Conservation (phyloP, 306 rosid genomes). For the Hippophae gyantsensis region DNA sequence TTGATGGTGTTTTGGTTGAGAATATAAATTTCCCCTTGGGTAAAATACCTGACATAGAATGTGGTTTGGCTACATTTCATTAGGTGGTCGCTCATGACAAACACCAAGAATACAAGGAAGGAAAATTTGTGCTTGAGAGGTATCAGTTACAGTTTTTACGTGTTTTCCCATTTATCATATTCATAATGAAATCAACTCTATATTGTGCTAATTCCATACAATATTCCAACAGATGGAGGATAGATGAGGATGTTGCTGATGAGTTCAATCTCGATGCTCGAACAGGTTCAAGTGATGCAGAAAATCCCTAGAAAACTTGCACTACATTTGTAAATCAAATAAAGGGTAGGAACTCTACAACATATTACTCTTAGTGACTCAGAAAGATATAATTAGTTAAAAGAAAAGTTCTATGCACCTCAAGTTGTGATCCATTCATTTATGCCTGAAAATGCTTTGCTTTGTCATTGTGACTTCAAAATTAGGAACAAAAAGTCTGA, state of each 20-base stretch:
- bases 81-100: slow-evolving; percentile 72
- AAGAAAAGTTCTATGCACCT: not conserved
- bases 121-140: slow-evolving; percentile 84
- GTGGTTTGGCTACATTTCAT: slow-evolving; percentile 15
- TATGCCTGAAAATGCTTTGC: no score
- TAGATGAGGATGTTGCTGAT: slow-evolving; percentile 43
- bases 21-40: not conserved
- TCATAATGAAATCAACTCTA: slow-evolving; percentile 3
- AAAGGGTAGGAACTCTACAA: slow-evolving; percentile 22
- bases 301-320: slow-evolving; percentile 40
- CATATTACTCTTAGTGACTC: not conserved
- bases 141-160: slow-evolving; percentile 18
- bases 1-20: not conserved
- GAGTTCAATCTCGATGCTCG: slow-evolving; percentile 50
- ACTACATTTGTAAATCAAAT: slow-evolving; percentile 10
- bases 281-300: slow-evolving; percentile 57
- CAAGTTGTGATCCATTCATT: no score
- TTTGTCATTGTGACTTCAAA: no score
- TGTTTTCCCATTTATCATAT: not conserved
- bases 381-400: not conserved
- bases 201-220: not conserved
- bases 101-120: slow-evolving; percentile 64
- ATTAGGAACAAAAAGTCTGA: no score
- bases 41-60: not conserved
- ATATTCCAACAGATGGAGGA: slow-evolving; percentile 40